Base-by-base conservation (phyloP, 192 early-diverging fungal species). In the Coemansia javaensis region DNA sequence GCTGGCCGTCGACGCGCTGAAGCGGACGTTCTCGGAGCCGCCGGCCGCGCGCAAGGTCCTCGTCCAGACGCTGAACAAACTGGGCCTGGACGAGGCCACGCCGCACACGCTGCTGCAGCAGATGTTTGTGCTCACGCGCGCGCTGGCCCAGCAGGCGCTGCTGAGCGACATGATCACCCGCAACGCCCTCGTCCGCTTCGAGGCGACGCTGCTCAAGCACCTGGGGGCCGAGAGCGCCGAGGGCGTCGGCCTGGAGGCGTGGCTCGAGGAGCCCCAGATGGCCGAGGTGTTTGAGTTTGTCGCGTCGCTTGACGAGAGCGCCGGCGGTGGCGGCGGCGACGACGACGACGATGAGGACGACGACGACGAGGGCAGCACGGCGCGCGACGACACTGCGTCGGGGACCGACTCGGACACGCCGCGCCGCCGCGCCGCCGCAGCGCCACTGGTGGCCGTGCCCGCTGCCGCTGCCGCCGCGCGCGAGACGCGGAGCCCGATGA, bases 1-100 rank as follows among this genome's bases (percentile, higher is more conserved):
- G 31, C 48, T 92, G 20, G 88, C 81, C 7, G 57, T 87, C n/a
- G 77, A 85, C 2, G 63, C 85, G 11, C 63, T 90, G 23, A 82
- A 84, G 51, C 44, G 47, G n/a, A 47, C 53, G 22, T 75, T 75
- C 45, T 41, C 38, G 16, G 63, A 61, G 16, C 46, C 66, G 2
- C 70, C 78, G 61, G 79, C 66, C 23, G 75, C 71, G 1, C 66
- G 85, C 44, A 89, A 87, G 55, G 56, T 80, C 3, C 75, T 85
- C 35, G 70, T 79, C 7, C 81, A 85, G 48, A 53, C 82, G 36
- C 63, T 89, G 7, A 75, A 73, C 58, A 83, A 78, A 59, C 56
- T 83, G 34, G 45, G 53, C 1, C 51, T 75, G 0, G 71, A 75
- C 33, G 71, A 75, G 9, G 40, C 16, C 22, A 63, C 65, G 35